Conservation (phyloP, 2,329 filamentous ascomycete genomes). For the Penicillium sp. region DNA sequence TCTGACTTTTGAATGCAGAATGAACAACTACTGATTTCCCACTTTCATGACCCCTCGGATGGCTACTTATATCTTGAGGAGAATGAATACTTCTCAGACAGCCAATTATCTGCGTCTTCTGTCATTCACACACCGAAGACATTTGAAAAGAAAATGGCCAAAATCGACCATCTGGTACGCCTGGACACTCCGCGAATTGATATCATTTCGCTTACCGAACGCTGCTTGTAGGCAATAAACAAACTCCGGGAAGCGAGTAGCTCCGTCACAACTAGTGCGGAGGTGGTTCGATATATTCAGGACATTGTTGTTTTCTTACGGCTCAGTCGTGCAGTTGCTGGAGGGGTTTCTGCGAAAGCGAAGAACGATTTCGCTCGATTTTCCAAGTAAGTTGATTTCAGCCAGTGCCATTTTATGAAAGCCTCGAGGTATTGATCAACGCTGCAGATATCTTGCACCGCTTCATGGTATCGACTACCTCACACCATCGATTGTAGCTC, state of each 20-base stretch:
- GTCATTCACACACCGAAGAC: slow-evolving; percentile 33
- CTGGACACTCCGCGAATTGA: background rate
- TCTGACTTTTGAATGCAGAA: slow-evolving; percentile 47
- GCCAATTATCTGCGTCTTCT: slow-evolving; percentile 36
- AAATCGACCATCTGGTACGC: slow-evolving; percentile 25
- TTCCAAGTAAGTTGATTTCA: slow-evolving; percentile 47
- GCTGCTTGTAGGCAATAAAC: slow-evolving; percentile 48
- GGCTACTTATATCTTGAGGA: slow-evolving; percentile 75
- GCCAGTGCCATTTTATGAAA: background rate
- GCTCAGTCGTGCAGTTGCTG: slow-evolving; percentile 77
- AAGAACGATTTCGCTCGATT: slow-evolving; percentile 74
- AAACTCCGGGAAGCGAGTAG: slow-evolving; percentile 59
- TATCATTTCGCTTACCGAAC: background rate
- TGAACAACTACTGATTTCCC: slow-evolving; percentile 83
- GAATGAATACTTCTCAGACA: slow-evolving; percentile 39
- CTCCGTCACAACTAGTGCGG: slow-evolving; percentile 65
- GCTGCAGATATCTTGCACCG: slow-evolving; percentile 60
- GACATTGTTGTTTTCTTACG: slow-evolving; percentile 85
- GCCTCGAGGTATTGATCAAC: background rate
- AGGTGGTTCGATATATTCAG: slow-evolving; percentile 79
- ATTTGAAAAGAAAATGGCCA: slow-evolving; percentile 15
- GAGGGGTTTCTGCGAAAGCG: slow-evolving; percentile 73
- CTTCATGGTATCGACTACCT: slow-evolving; percentile 78
- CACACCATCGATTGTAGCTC: slow-evolving; percentile 75
- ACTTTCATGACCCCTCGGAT: slow-evolving; percentile 72